Percentiles rank a stretch among this genome's conserved stretches.
phyloP scores from a whole-genome alignment of 768 basidiomycete species.

The Leccinum rimulosum region DNA sequence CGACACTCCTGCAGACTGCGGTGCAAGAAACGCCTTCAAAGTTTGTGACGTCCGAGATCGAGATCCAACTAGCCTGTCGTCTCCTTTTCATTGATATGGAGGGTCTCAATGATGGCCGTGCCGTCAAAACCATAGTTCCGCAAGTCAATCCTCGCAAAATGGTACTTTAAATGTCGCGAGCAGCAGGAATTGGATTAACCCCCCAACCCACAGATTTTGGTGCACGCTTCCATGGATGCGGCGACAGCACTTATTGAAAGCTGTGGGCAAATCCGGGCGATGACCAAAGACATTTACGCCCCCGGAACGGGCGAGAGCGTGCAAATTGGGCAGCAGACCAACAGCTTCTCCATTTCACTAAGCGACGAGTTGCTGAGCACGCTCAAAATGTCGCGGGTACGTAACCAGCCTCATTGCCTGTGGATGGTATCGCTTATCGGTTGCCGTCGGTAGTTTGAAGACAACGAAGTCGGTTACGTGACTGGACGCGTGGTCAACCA shows the following conservation, averaged over 20 bases:
- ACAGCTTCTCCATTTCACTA: conserved; percentile 90
- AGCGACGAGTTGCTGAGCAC: conserved; percentile 83
- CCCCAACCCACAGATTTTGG: conserved; percentile 64
- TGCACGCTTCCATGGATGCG: conserved; percentile 69
- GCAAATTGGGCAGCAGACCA: conserved; percentile 94
- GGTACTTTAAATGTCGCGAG: conserved; percentile 43
- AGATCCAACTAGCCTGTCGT: conserved; percentile 81
- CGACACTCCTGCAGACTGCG: conserved; percentile 50
- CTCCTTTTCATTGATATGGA: conserved; percentile 95
- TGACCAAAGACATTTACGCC: conserved; percentile 91
- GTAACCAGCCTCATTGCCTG: conserved; percentile 27
- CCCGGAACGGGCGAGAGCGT: conserved; percentile 74
- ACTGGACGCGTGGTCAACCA: conserved; percentile 84
- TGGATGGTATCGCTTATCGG: conserved; percentile 1
- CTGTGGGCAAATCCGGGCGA: conserved; percentile 77
- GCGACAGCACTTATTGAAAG: conserved; percentile 75
- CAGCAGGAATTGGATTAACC: background rate
- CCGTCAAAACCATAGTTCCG: conserved; percentile 94
- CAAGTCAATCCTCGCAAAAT: conserved; percentile 96
- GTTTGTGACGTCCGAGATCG: conserved; percentile 71
- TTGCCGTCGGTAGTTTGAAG: conserved; percentile 71
- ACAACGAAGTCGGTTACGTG: conserved; percentile 94
- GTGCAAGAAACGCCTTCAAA: conserved; percentile 89
- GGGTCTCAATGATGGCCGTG: conserved; percentile 93
- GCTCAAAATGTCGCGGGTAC: conserved; percentile 82